Conservation (phyloP, 768 basidiomycete genomes). For the Termitomyces sp. region DNA sequence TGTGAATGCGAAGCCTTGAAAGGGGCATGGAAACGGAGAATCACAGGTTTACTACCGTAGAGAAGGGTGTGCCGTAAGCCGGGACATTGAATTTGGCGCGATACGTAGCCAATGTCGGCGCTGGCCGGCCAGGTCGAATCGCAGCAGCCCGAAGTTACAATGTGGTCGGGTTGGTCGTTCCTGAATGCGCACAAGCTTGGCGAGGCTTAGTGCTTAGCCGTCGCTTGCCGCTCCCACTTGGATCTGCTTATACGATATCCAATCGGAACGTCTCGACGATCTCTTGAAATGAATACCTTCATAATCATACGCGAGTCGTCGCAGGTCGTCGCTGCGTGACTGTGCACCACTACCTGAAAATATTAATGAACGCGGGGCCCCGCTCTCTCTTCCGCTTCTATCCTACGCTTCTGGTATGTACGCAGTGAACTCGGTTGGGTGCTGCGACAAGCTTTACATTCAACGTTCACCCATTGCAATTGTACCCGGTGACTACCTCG, state of each 20-base stretch:
- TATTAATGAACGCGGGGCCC: neutral
- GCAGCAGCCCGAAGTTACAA: too few relatives aligned
- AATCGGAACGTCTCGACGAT: neutral
- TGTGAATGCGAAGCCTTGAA: neutral
- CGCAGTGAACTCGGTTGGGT: too few relatives aligned
- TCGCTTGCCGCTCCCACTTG: neutral
- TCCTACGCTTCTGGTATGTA: too few relatives aligned
- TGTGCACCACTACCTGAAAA: too few relatives aligned
- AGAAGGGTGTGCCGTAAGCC: neutral
- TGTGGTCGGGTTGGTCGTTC: neutral
- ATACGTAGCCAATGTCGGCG: neutral
- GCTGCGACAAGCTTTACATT: too few relatives aligned
- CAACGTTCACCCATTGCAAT: too few relatives aligned
- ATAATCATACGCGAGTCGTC: too few relatives aligned
- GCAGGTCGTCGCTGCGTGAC: too few relatives aligned
- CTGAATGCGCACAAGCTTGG: slow-evolving; percentile 1
- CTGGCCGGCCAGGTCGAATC: neutral
- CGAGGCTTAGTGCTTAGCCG: neutral
- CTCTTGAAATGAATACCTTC: too few relatives aligned
- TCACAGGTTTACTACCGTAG: neutral
- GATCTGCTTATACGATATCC: neutral
- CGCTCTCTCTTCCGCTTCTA: neutral
- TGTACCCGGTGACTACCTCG: neutral
- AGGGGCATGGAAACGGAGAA: neutral
- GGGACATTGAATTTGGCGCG: neutral